Base-by-base conservation (phyloP, 202 grass and related monocot species). In the Elaeis oleifera region DNA sequence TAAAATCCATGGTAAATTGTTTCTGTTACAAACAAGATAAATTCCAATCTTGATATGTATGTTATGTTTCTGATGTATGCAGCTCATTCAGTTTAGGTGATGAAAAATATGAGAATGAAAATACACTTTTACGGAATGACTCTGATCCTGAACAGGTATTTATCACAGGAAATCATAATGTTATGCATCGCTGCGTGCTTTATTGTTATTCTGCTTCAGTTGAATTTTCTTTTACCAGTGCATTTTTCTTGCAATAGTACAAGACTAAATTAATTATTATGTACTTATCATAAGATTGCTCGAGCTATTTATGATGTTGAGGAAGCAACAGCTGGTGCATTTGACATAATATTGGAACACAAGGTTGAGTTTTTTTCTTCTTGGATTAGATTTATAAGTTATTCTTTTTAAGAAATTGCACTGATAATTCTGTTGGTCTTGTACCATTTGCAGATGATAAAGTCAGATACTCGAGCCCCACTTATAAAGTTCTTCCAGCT, bases 401-500 rank as follows among this genome's bases (percentile, higher is more conserved):
- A 61, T 63, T 44, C n/a, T 68, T 49, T 75, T 49, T 77, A 18
- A 53, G 36, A 44, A 44, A 44, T 14, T 44, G 8, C 36, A 44
- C 36, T 44, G 24, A 48, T 25, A 44, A n/a, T 63, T 63, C 23
- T 53, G 72, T 56, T 70, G 11, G 53, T 73, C 58, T 66, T 25
- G 39, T 58, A 54, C 59, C 59, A 79, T 60, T 36, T 89, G 51
- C 75, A 99, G 94, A 99, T 84, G 92, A 84, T 97, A 53, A 89
- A 86, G 79, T 51, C 71, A 73, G 80, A 83, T 64, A 90, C 80
- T 36, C 94, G 78, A 53, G 76, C 79, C 56, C 56, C 88, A n/a
- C 88, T 99, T 51, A 53, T 92, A 78, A 91, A 79, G 70, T 92
- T 99, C 71, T 79, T 89, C 59, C 94, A 99, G 80, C 90, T 89